Base-by-base conservation (phyloP, 1,284 basidiomycete genomes). In the Cryptococcus sp. region DNA sequence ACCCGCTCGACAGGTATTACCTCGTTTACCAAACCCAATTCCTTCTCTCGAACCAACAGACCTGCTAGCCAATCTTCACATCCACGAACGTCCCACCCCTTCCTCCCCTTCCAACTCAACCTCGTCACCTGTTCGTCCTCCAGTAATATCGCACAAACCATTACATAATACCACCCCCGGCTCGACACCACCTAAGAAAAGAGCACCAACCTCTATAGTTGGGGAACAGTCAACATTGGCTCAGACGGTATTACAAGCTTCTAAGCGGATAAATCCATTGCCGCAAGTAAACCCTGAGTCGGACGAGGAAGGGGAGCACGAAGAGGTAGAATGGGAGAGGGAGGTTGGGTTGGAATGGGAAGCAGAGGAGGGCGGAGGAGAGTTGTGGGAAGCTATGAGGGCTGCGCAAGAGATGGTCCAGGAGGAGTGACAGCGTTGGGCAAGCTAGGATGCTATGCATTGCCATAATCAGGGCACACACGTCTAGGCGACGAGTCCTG, bases 301-400 rank as follows among this genome's bases (percentile, higher is more conserved):
- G 24, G 50, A 47, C 2, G 53, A 46, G 9, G 53, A 53, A n/a
- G 50, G 49, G 14, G 54, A 54, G 22, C 41, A 48, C 19, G 39
- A 49, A 24, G 53, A 47, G 24, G 52, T 53, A 39, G 57, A 56
- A 19, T 54, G 54, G 54, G 57, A 59, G 46, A 52, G 54, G 45
- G 57, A 59, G 23, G 41, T 43, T 14, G 41, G 41, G 37, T 48
- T 59, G 53, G 48, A 22, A 3, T 56, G 54, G 46, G 54, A 48
- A 23, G 54, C 53, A 36, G 53, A 52, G 18, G 54, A 59, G 2
- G 57, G 54, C 39, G 46, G 44, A 49, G 53, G 44, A 42, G 57
- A 34, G 10, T 47, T 50, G n/a, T 59, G 53, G 44, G 57, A 56
- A 13, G 54, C 55, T 42, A 53, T 53, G 7, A 46, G 49, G 28